These are phyloP conservation scores for Boletus edulis DNA, from an alignment of 768 basidiomycete genomes.

Conservation along the genomic window DNA sequence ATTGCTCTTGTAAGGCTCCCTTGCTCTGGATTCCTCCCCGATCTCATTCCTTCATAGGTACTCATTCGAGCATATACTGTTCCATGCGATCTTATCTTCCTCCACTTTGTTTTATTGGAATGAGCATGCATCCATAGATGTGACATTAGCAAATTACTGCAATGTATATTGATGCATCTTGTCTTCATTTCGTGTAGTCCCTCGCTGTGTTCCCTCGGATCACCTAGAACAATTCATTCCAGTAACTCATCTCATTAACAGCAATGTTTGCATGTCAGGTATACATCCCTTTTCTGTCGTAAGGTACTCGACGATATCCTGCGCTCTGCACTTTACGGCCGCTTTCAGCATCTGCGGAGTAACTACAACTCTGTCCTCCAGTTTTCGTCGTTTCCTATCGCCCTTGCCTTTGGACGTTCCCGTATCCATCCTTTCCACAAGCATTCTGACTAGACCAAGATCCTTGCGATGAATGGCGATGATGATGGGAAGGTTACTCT, in stretches of 20 bases:
- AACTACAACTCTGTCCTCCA: conserved; percentile 59
- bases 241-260: conserved; percentile 33
- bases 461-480: conserved; percentile 76
- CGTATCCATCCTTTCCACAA: conserved; percentile 60
- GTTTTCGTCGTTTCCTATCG: conserved; percentile 45
- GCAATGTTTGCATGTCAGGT: conserved; percentile 68
- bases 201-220: not conserved
- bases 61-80: conserved; percentile 9
- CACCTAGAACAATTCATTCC: not conserved
- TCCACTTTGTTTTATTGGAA: conserved; percentile 10
- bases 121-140: conserved; percentile 25
- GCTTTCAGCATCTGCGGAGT: conserved; percentile 57
- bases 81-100: conserved; percentile 4
- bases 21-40: not conserved
- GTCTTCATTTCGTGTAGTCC: conserved; percentile 2
- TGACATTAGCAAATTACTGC: conserved; percentile 16
- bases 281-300: conserved; percentile 67
- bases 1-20: conserved; percentile 15
- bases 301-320: conserved; percentile 71
- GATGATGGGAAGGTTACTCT: conserved; percentile 61
- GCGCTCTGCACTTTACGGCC: conserved; percentile 64
- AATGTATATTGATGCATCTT: conserved; percentile 17
- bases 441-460: conserved; percentile 62
- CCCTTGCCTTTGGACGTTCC: conserved; percentile 15
- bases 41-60: conserved; percentile 10